These are phyloP conservation scores for Aegilops sharonensis DNA, from an alignment of 176 grass and related monocot species.

Conservation along the genomic window DNA sequence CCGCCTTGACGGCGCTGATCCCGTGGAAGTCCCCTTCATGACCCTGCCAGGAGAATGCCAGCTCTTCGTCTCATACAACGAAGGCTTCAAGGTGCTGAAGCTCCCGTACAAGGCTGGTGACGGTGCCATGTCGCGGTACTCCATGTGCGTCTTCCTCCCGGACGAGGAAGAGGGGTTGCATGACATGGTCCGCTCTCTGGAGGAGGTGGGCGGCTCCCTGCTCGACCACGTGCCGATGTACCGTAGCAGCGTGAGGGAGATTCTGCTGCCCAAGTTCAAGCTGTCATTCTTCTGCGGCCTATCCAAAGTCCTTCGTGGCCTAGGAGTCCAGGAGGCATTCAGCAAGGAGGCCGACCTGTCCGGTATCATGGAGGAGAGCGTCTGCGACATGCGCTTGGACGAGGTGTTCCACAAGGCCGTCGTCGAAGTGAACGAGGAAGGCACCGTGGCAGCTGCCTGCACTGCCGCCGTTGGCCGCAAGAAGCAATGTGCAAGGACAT, in stretches of 20 bases:
- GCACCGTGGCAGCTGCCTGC: no score
- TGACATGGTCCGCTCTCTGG: background rate
- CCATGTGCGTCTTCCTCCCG: constrained; percentile 37
- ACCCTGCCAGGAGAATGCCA: background rate
- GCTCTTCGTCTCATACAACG: background rate
- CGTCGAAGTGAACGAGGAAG: no score
- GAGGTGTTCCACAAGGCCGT: no score
- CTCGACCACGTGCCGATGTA: background rate
- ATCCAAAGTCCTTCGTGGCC: no score
- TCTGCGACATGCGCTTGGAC: no score
- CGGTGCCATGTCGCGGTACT: background rate
- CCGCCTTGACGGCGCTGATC: background rate
- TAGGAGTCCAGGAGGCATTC: background rate
- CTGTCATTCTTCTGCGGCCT: background rate
- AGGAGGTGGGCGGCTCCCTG: background rate
- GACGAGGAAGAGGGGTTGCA: background rate
- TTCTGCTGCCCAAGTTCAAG: background rate
- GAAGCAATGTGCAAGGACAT: no score
- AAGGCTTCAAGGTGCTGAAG: background rate
- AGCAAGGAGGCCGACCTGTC: background rate
- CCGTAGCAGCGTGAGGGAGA: background rate
- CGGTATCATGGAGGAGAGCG: no score
- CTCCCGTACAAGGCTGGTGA: background rate
- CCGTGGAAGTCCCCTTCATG: constrained; percentile 18
- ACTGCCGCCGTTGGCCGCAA: no score